Conservation (phyloP, 164 flowering plant genomes). For the Chloranthus sessilifolius region DNA sequence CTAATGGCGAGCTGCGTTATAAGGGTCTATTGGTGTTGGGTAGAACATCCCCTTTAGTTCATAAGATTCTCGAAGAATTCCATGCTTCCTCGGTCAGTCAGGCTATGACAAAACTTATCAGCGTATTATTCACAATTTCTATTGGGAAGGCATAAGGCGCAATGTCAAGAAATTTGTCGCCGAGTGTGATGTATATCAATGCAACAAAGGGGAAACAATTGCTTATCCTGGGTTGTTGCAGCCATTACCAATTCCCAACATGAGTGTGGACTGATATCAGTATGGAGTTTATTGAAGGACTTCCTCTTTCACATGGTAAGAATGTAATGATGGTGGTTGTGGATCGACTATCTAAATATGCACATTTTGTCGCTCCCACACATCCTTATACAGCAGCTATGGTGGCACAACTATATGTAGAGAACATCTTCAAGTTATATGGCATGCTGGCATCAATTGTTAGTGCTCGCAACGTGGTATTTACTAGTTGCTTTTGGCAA, state of each 20-base stretch:
- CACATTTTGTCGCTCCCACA: background rate
- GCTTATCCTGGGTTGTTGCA: background rate
- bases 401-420: background rate
- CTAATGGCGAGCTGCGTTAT: background rate
- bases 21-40: background rate
- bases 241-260: background rate
- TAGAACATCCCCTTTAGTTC: background rate
- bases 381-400: background rate
- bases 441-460: background rate
- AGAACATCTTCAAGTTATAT: background rate
- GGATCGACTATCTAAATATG: background rate
- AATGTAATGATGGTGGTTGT: conserved; percentile 4
- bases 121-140: background rate
- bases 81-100: background rate
- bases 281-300: conserved; percentile 8
- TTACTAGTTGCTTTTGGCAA: background rate
- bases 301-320: conserved; percentile 2
- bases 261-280: background rate
- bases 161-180: background rate
- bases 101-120: background rate
- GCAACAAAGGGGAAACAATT: background rate
- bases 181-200: conserved; percentile 1
- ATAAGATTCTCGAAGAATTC: background rate
- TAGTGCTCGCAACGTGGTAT: background rate
- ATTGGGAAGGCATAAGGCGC: background rate